Conservation (phyloP, 2,329 filamentous ascomycete species). For the Calonectria leucothoes region DNA sequence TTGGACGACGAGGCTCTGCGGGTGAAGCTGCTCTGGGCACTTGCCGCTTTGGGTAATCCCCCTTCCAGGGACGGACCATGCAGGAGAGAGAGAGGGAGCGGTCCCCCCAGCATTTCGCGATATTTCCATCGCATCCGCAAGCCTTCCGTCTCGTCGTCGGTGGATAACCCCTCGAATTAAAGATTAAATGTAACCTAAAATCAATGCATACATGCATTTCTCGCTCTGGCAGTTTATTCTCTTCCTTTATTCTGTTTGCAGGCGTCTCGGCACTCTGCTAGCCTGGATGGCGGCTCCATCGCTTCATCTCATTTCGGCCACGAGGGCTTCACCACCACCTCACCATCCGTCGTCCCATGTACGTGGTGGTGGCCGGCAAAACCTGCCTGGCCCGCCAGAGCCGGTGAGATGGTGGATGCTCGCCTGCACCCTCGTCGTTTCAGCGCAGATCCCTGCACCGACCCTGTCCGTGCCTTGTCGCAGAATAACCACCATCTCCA, state of each 20-base stretch:
- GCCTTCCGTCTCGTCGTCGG: background rate
- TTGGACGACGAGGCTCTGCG: background rate
- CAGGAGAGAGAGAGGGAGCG: background rate
- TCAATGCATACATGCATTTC: too few relatives aligned
- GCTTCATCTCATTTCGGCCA: background rate
- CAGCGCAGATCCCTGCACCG: constrained; percentile 9
- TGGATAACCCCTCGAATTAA: background rate
- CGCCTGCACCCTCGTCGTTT: constrained; percentile 16
- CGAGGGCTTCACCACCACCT: too few relatives aligned
- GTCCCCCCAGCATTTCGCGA: background rate
- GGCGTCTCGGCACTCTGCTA: background rate
- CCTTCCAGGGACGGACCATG: background rate
- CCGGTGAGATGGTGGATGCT: background rate
- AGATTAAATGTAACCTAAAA: background rate
- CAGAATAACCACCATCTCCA: constrained; percentile 25
- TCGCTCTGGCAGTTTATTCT: too few relatives aligned
- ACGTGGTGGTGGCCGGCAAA: too few relatives aligned
- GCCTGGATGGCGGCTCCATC: background rate
- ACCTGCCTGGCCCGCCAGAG: background rate
- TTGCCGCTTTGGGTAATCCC: background rate
- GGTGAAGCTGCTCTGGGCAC: background rate
- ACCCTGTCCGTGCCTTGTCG: constrained; percentile 21
- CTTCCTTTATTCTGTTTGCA: background rate
- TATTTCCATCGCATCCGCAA: background rate
- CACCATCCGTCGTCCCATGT: background rate